phyloP scores from a whole-genome alignment of 1,284 basidiomycete genomes.

The Filobasidium uniguttulatum region DNA sequence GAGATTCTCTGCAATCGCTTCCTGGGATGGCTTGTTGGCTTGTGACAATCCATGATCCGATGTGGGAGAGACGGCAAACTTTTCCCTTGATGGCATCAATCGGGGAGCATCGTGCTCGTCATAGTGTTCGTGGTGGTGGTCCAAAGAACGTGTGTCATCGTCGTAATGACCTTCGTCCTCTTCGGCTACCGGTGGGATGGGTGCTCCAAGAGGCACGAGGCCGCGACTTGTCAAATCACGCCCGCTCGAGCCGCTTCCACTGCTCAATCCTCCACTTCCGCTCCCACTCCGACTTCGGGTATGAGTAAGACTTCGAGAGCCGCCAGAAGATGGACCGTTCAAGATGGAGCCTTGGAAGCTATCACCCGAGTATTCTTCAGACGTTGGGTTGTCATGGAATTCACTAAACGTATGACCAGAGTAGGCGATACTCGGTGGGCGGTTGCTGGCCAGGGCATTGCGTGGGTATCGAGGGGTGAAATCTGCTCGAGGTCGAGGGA shows the following conservation, averaged over 20 bases:
- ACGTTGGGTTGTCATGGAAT: constrained; percentile 14
- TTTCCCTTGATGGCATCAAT: constrained; percentile 22
- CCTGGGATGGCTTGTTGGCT: constrained; percentile 13
- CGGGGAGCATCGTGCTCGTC: constrained; percentile 12
- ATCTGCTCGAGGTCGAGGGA: constrained; percentile 30
- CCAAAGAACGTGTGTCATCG: constrained; percentile 27
- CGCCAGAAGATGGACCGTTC: too few relatives aligned
- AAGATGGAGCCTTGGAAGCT: too few relatives aligned
- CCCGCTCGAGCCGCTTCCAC: too few relatives aligned
- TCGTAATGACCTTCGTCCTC: constrained; percentile 24
- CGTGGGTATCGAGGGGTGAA: constrained; percentile 35
- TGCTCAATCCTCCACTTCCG: too few relatives aligned
- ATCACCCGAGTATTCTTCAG: neutral
- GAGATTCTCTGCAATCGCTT: constrained; percentile 13
- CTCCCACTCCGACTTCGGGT: too few relatives aligned
- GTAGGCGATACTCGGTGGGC: constrained; percentile 18
- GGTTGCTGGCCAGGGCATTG: constrained; percentile 25
- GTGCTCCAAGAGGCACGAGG: neutral
- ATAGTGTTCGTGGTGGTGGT: constrained; percentile 16
- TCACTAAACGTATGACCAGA: constrained; percentile 25
- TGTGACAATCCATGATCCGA: constrained; percentile 9
- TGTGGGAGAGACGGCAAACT: constrained; percentile 17
- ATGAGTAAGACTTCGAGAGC: constrained; percentile 2
- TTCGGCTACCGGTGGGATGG: constrained; percentile 22
- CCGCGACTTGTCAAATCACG: too few relatives aligned